phyloP scores from a whole-genome alignment of 2,329 filamentous ascomycete species.

The Cercospora citrullina region DNA sequence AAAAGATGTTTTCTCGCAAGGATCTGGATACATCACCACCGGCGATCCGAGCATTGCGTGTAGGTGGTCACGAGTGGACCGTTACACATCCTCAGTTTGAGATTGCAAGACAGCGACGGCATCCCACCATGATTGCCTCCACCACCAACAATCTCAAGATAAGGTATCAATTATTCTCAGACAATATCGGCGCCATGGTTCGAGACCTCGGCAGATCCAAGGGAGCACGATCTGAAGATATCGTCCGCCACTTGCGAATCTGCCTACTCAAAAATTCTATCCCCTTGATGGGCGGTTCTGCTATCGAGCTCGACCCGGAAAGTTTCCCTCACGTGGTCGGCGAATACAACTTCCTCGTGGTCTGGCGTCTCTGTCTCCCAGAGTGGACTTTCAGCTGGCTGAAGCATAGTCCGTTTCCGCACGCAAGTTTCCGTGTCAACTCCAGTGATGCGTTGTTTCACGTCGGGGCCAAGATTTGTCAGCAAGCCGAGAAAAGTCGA shows the following conservation, averaged over 20 bases:
- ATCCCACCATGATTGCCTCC: not conserved
- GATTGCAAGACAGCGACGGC: not conserved
- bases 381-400: not conserved
- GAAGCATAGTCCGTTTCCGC: not conserved
- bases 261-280: not conserved
- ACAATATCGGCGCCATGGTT: not conserved
- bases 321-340: not conserved
- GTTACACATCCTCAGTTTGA: constrained; percentile 2
- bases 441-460: not conserved
- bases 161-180: not conserved
- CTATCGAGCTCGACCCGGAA: not conserved
- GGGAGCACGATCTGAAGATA: not conserved
- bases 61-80: constrained; percentile 13
- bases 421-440: not conserved
- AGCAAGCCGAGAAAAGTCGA: not conserved
- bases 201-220: not conserved
- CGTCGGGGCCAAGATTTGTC: not conserved
- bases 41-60: constrained; percentile 8
- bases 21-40: constrained; percentile 10
- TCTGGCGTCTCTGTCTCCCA: not conserved
- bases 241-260: not conserved
- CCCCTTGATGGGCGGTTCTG: not conserved
- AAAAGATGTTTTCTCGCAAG: not conserved
- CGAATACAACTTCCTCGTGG: not conserved
- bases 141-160: not conserved